Conservation (phyloP, 129 eudicot genomes). For the Tanacetum coccineum region DNA sequence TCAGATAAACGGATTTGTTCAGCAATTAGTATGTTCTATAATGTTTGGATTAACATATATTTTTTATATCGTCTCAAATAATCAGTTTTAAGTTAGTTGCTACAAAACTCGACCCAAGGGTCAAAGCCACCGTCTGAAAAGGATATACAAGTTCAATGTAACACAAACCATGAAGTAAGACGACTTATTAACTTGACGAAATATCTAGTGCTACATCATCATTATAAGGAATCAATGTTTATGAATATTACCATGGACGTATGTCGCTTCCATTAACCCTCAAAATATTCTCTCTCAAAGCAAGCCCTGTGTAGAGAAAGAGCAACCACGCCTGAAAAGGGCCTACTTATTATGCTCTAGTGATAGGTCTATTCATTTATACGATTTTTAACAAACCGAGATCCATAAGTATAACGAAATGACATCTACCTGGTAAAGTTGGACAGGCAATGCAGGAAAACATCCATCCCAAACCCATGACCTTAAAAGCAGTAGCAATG, state of each 20-base stretch:
- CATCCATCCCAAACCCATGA: slow-evolving; percentile 81
- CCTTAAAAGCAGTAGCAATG: slow-evolving; percentile 62
- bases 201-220: too few relatives aligned
- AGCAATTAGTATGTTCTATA: too few relatives aligned
- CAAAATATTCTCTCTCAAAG: slow-evolving; percentile 85
- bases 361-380: neutral
- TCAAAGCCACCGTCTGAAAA: neutral
- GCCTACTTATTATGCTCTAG: slow-evolving; percentile 9
- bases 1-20: neutral
- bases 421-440: slow-evolving; percentile 76
- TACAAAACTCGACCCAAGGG: too few relatives aligned
- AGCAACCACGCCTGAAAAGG: slow-evolving; percentile 88
- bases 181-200: too few relatives aligned
- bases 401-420: neutral
- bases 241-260: slow-evolving; percentile 94
- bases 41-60: too few relatives aligned
- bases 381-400: neutral
- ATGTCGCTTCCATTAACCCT: slow-evolving; percentile 93
- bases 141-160: neutral
- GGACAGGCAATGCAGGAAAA: slow-evolving; percentile 91
- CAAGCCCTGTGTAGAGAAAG: slow-evolving; percentile 87
- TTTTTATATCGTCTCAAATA: too few relatives aligned
- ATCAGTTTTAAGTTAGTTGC: too few relatives aligned
- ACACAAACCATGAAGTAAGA: neutral
- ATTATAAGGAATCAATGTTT: too few relatives aligned